Conservation (phyloP, 768 basidiomycete species). For the Gelatoporia subvermispora region DNA sequence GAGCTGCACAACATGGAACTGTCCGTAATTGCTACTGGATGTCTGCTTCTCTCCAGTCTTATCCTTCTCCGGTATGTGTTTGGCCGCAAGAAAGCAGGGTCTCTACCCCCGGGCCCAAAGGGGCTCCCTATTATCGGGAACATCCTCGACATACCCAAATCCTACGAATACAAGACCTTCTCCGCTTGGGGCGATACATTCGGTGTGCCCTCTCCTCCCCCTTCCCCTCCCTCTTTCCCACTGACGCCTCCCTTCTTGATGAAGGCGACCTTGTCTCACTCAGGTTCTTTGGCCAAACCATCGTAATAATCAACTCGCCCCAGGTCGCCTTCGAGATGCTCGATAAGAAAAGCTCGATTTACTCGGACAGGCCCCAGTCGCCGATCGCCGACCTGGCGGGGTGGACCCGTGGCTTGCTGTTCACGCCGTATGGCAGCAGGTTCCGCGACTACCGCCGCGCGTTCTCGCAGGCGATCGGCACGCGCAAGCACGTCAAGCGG, state of each 20-base stretch:
- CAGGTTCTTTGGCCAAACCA: slow-evolving; percentile 20
- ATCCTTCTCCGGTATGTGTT: neutral
- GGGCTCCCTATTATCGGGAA: slow-evolving; percentile 24
- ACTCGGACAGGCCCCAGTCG: slow-evolving; percentile 20
- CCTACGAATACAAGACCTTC: slow-evolving; percentile 22
- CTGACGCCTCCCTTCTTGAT: neutral
- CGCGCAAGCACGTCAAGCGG: neutral
- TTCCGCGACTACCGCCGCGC: slow-evolving; percentile 13
- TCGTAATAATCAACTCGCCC: slow-evolving; percentile 25
- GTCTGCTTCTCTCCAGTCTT: too few species aligned
- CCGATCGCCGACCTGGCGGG: slow-evolving; percentile 19
- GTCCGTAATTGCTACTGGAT: too few species aligned
- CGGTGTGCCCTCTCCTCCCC: slow-evolving; percentile 12
- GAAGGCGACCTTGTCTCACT: slow-evolving; percentile 26
- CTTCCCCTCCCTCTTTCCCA: neutral
- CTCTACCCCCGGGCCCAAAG: slow-evolving; percentile 26
- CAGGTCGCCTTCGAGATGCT: slow-evolving; percentile 21
- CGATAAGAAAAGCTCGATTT: slow-evolving; percentile 23
- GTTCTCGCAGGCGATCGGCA: slow-evolving; percentile 3
- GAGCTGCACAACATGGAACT: too few species aligned
- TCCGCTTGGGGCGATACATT: slow-evolving; percentile 22
- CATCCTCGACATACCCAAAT: slow-evolving; percentile 19
- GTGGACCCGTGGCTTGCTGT: slow-evolving; percentile 25
- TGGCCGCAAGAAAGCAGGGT: slow-evolving; percentile 3
- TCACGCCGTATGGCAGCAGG: slow-evolving; percentile 15